A percentile compares a stretch with the other conserved stretches of the same genome.
Conservation (phyloP, 345 rosid species). For the Limnanthes douglasii region DNA sequence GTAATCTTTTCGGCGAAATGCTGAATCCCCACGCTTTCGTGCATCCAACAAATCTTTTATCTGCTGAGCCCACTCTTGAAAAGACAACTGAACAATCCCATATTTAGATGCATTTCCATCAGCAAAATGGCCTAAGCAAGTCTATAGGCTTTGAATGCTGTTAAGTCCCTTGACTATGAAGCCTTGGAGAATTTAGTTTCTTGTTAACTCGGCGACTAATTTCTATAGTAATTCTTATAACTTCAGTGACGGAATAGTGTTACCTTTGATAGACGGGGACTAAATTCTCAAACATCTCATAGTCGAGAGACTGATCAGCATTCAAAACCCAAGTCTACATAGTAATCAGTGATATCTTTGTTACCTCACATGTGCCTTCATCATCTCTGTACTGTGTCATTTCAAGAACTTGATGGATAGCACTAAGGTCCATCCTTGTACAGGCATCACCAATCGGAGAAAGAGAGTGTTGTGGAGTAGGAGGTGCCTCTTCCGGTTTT, state of each 20-base stretch:
- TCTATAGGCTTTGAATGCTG: too few relatives aligned
- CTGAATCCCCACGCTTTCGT: conserved; percentile 73
- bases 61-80: conserved; percentile 93
- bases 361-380: conserved; percentile 81
- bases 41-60: conserved; percentile 85
- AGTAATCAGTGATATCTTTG: too few relatives aligned
- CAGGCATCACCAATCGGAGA: conserved; percentile 83
- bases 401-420: conserved; percentile 76
- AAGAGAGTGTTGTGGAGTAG: conserved; percentile 38
- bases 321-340: too few relatives aligned
- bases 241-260: too few relatives aligned
- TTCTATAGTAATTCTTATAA: too few relatives aligned
- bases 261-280: too few relatives aligned
- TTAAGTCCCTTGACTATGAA: too few relatives aligned
- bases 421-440: conserved; percentile 67
- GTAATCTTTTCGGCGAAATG: conserved; percentile 56
- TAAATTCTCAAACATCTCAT: too few relatives aligned
- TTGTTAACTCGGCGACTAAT: too few relatives aligned
- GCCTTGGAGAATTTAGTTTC: too few relatives aligned
- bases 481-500: conserved; percentile 52
- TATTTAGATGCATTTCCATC: conserved; percentile 6
- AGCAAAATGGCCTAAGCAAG: background rate
- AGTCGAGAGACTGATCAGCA: too few relatives aligned
- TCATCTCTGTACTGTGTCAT: conserved; percentile 73
- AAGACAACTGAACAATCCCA: conserved; percentile 39